Evolutionary conservation across 371 early-diverging fungal species (phyloP).

Genomic region (Saksenaea oblongispora): DNA sequence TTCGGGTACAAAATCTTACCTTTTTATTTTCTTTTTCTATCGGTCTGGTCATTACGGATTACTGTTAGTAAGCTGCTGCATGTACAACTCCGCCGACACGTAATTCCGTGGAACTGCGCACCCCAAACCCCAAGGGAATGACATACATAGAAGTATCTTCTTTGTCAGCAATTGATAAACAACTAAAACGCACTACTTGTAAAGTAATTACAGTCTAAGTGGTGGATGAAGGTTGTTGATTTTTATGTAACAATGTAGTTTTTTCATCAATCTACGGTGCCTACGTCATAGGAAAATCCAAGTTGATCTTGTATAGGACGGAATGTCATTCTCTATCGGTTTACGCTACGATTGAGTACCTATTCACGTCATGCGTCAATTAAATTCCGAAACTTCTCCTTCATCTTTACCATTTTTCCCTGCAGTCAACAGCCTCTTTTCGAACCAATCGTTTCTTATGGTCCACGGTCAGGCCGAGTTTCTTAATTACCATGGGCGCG

Average conservation of each 20-base stretch:
- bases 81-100: background rate
- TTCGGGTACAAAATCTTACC: background rate
- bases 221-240: too few species aligned
- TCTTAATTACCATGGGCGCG: background rate
- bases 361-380: background rate
- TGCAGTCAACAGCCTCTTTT: slow-evolving; percentile 1
- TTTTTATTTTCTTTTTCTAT: background rate
- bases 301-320: too few species aligned
- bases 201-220: too few species aligned
- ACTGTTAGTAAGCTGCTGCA: background rate
- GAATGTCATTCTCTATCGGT: background rate
- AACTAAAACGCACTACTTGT: too few species aligned
- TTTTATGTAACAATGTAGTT: too few species aligned
- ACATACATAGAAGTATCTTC: too few species aligned
- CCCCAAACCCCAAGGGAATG: background rate
- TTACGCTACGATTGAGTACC: background rate
- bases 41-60: background rate
- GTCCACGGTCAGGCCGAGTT: background rate
- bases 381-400: background rate
- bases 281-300: too few species aligned
- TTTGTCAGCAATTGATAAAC: too few species aligned
- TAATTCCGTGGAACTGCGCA: background rate
- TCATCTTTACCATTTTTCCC: background rate
- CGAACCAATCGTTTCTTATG: background rate
- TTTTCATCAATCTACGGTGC: too few species aligned